Conservation (phyloP, 192 early-diverging fungal genomes). For the Mortierella antarctica region DNA sequence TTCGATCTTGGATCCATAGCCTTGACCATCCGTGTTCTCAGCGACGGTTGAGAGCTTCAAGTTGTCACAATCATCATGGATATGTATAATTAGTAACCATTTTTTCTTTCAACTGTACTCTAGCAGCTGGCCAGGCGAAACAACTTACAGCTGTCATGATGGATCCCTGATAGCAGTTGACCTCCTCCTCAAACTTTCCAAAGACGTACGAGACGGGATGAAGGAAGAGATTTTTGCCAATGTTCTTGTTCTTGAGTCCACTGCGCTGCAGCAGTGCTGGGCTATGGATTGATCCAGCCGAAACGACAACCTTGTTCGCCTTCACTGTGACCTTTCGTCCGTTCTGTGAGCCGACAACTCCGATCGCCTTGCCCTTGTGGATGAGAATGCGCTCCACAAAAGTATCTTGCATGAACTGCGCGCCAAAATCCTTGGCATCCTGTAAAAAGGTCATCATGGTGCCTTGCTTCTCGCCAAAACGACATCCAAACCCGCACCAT, state of each 20-base stretch:
- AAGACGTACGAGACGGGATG: slow-evolving; percentile 72
- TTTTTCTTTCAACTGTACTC: neutral
- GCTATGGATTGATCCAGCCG: slow-evolving; percentile 72
- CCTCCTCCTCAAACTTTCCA: slow-evolving; percentile 71
- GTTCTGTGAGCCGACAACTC: slow-evolving; percentile 60
- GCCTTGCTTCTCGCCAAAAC: slow-evolving; percentile 76
- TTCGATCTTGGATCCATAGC: slow-evolving; percentile 77
- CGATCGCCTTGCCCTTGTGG: slow-evolving; percentile 63
- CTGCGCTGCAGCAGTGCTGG: slow-evolving; percentile 72
- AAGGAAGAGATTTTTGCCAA: slow-evolving; percentile 72
- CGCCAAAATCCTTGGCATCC: slow-evolving; percentile 72
- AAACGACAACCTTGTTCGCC: slow-evolving; percentile 66
- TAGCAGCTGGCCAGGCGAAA: neutral
- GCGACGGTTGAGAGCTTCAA: slow-evolving; percentile 52
- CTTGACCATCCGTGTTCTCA: slow-evolving; percentile 68
- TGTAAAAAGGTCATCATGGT: slow-evolving; percentile 72
- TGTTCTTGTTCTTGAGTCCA: slow-evolving; percentile 75
- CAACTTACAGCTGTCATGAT: slow-evolving; percentile 76
- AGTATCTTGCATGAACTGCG: slow-evolving; percentile 68
- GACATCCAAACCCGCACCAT: slow-evolving; percentile 77
- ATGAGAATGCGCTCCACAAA: slow-evolving; percentile 68
- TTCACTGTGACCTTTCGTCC: slow-evolving; percentile 56
- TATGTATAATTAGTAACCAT: neutral
- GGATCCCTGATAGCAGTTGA: slow-evolving; percentile 64
- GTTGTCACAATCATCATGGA: neutral